Evolutionary conservation across 2,329 filamentous ascomycete genomes (phyloP), one percentile per base, ranked within the genome.

Genomic region (Fusarium udum): DNA sequence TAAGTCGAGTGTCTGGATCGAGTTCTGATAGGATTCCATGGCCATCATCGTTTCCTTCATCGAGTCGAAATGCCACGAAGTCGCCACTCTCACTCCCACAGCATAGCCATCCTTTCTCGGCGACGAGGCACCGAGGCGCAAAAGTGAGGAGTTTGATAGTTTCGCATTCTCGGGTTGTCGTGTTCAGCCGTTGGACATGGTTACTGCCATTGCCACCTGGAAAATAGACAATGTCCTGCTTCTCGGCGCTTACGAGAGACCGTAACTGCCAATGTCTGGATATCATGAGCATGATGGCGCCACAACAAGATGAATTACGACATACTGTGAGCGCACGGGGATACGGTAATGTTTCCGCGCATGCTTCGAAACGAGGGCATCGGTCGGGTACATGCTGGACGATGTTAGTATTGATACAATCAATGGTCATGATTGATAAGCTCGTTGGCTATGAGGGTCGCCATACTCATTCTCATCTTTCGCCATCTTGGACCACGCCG

Each of bases 71-170:
- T 62, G 94, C 91, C 36, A 93, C 92, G 79, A 97, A 97, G 79
- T 97, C 92, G 64, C 96, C 96, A 74, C 91, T 90, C 77, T 97
- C 92, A 67, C 95, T 95, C 52, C 95, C 96, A 52, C 95, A 93
- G 77, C 94, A 97, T 42, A 98, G 88, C 92, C 94, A 98, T 59
- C 95, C 95, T 77, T 93, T 89, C 60, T 91, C 92, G 13, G 94
- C 93, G n/a, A 94, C 92, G 12, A 98, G 89, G 81, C 95, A 98
- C 83, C 93, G 90, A n/a, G 95, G 93, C 77, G 82, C 89, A 82
- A 91, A 96, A 74, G 87, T 90, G 74, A 95, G 86, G 36, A 91
- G 85, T 59, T 90, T 93, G 81, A 93, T 90, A 69, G 89, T 92
- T 83, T 92, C 93, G 84, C 90, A 91, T 86, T 91, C 92, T 80